Percentiles rank a stretch among this genome's conserved stretches.
phyloP scores from a whole-genome alignment of 208 protist genomes.

The Leishmania turanica region DNA sequence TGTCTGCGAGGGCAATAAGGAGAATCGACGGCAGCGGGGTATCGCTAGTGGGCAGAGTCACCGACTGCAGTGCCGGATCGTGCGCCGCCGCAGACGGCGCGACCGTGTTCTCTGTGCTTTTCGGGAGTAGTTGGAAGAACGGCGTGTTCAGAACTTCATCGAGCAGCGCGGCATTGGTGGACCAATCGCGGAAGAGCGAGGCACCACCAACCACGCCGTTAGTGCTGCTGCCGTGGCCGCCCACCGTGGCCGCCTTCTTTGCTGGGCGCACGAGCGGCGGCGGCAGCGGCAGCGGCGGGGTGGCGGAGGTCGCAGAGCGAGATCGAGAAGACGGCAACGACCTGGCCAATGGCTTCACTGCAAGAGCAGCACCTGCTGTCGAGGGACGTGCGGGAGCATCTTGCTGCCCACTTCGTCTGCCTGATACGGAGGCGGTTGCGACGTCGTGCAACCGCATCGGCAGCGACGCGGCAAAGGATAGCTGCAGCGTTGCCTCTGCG shows the following conservation, averaged over 20 bases:
- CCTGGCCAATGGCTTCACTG: background rate
- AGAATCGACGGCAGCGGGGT: conserved; percentile 43
- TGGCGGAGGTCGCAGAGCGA: background rate
- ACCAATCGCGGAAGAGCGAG: conserved; percentile 19
- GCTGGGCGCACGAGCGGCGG: background rate
- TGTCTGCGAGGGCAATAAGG: conserved; percentile 55
- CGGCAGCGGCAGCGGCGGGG: background rate
- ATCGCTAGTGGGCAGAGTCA: conserved; percentile 17
- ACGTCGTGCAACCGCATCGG: too few relatives aligned
- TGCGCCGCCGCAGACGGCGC: background rate
- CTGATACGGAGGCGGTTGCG: background rate
- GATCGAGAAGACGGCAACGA: background rate
- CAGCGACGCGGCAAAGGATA: background rate
- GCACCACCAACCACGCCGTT: background rate
- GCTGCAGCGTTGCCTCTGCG: background rate
- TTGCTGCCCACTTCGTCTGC: background rate
- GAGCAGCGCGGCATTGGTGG: conserved; percentile 9
- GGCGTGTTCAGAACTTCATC: conserved; percentile 1
- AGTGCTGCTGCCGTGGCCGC: background rate
- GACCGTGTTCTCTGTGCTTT: background rate
- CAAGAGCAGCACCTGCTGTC: background rate
- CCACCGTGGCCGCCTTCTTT: background rate
- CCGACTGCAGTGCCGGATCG: background rate
- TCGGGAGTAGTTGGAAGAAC: background rate
- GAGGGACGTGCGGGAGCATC: background rate